Evolutionary conservation across 1,284 basidiomycete species (phyloP), one percentile per base, ranked within the genome.

Genomic region (Rhizopogon parksii): DNA sequence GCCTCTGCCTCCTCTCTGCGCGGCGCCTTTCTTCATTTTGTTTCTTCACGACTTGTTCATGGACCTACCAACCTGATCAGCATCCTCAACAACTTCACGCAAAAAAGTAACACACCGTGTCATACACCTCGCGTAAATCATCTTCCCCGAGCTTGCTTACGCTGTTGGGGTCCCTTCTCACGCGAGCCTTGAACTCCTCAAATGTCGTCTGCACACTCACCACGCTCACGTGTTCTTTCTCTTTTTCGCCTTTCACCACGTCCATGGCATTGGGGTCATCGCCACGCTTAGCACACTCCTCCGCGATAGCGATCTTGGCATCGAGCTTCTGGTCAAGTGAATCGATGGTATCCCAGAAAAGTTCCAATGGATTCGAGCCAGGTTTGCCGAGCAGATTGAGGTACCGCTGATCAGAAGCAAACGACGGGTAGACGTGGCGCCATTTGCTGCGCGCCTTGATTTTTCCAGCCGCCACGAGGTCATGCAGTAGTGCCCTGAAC

Each of bases 341-440:
- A 68, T 99, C 95, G 37, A 97, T 85, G 4, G 80, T 67, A 66
- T 99, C 95, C 91, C 92, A 97, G 71, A 97, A 99, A 8, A 99
- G 78, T 58, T 99, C 95, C 37, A 99, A 76, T 1, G 95, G 93
- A 56, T 88, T 92, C 2, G 91, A 95, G 12, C 96, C 96, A 3
- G 91, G 88, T 62, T 89, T 88, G 1, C 94, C 95, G 5, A 97
- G 81, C 65, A 97, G 80, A 53, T 80, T 76, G 30, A 84, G 73
- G 69, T 97, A 96, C n/a, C 92, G 83, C 40, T 78, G 73, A 60
- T 97, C 91, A 30, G 83, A 73, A 21, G 77, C 75, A 69, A 99
- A 83, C 19, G 75, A 66, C 0, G 88, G 85, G 58, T 91, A 91
- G 21, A 94, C 78, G 34, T 88, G 78, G 66, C 93, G 93, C 95